Conservation (phyloP, 164 flowering plant species). For the Dillenia turbinata region DNA sequence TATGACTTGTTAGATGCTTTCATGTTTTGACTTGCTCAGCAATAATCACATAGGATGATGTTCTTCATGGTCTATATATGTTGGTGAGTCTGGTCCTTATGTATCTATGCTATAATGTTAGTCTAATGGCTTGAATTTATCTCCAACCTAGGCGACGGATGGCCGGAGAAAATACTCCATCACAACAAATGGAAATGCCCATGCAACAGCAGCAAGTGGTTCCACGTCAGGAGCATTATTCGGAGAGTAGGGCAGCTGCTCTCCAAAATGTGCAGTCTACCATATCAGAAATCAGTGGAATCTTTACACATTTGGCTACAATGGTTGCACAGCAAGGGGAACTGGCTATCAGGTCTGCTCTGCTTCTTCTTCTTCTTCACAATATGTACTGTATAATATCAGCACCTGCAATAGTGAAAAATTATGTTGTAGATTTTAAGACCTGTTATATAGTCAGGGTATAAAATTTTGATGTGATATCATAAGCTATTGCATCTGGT, state of each 20-base stretch:
- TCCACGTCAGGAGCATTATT: conserved; percentile 60
- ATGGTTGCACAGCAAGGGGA: conserved; percentile 95
- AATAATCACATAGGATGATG: neutral
- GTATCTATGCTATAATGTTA: neutral
- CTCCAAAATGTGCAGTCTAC: conserved; percentile 92
- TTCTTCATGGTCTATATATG: neutral
- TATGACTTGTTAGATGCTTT: neutral
- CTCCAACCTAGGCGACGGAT: conserved; percentile 55
- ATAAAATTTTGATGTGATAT: no score
- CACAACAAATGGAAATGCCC: conserved; percentile 64
- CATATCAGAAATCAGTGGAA: conserved; percentile 81
- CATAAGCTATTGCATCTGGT: neutral
- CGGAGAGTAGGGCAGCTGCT: conserved; percentile 59
- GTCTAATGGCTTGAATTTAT: conserved; percentile 10
- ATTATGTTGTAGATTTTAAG: no score
- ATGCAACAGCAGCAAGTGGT: conserved; percentile 84
- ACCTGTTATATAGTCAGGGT: no score
- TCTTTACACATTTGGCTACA: conserved; percentile 80
- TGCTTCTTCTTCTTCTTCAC: neutral
- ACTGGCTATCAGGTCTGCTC: conserved; percentile 71
- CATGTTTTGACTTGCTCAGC: neutral
- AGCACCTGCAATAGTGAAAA: no score
- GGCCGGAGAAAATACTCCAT: conserved; percentile 54
- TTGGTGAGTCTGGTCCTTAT: neutral
- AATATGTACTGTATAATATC: neutral